Conservation (phyloP, 129 eudicot species). For the Lonicera japonica region DNA sequence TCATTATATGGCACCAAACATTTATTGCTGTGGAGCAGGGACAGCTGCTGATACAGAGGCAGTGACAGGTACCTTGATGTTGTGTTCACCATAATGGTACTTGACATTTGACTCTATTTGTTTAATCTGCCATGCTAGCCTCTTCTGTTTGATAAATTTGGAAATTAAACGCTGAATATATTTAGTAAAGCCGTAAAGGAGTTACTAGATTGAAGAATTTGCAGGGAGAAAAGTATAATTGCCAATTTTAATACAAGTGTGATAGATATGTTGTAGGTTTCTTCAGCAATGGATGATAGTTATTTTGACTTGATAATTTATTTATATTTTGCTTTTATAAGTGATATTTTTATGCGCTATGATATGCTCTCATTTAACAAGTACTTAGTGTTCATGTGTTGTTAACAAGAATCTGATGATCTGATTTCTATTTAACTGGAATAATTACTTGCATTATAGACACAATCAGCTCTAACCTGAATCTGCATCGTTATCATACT, state of each 20-base stretch:
- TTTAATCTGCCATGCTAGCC: too few species aligned
- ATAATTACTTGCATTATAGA: conserved; percentile 34
- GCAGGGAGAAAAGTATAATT: too few species aligned
- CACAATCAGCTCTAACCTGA: conserved; percentile 89
- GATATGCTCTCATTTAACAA: not conserved
- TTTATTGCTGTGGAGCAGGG: conserved; percentile 98
- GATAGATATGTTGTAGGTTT: too few species aligned
- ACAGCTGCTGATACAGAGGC: conserved; percentile 99
- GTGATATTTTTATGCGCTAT: not conserved
- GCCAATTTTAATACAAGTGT: too few species aligned
- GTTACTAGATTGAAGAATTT: too few species aligned
- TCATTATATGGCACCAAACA: conserved; percentile 96
- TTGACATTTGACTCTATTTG: too few species aligned
- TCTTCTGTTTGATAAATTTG: too few species aligned
- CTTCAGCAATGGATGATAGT: too few species aligned
- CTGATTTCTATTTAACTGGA: not conserved
- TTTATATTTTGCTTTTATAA: too few species aligned
- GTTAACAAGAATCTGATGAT: not conserved
- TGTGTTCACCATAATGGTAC: not conserved
- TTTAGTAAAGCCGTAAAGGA: too few species aligned
- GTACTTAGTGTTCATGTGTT: not conserved
- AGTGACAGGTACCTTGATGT: conserved; percentile 60
- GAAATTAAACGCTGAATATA: too few species aligned
- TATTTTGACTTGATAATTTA: too few species aligned
- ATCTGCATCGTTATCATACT: conserved; percentile 85